Percentiles rank a stretch among this genome's conserved stretches.
phyloP scores from a whole-genome alignment of 1,139 yeast species.

The Zygosaccharomyces sapae region DNA sequence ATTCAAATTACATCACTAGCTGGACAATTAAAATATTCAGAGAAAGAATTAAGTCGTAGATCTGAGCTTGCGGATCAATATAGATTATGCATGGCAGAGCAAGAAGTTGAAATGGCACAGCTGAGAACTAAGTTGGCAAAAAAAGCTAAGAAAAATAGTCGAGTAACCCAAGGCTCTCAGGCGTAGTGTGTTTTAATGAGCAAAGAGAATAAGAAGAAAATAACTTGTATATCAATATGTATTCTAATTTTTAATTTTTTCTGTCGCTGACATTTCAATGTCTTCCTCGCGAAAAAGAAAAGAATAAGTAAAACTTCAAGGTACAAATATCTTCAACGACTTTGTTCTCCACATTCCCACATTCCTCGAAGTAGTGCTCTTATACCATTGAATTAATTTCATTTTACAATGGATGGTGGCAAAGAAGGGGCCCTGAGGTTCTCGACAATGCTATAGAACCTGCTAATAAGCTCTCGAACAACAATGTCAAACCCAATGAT shows the following conservation, averaged over 20 bases:
- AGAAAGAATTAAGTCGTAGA: constrained; percentile 5
- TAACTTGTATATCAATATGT: background rate
- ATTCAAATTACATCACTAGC: constrained; percentile 21
- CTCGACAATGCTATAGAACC: background rate
- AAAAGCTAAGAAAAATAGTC: background rate
- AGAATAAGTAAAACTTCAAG: background rate
- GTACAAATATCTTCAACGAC: too few relatives aligned
- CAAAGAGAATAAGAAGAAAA: background rate
- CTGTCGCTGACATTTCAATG: background rate
- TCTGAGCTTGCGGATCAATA: constrained; percentile 7
- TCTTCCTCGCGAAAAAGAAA: background rate
- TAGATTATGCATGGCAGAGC: constrained; percentile 6
- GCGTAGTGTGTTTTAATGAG: too few relatives aligned
- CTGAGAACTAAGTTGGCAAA: constrained; percentile 1
- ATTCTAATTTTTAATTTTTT: too few relatives aligned
- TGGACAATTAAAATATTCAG: constrained; percentile 16
- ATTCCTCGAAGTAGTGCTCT: background rate
- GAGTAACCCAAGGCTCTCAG: background rate
- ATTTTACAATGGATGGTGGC: background rate
- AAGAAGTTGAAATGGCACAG: constrained; percentile 9
- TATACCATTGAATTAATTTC: background rate
- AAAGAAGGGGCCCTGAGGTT: background rate
- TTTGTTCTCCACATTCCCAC: too few relatives aligned
- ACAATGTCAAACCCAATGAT: background rate
- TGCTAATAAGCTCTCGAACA: background rate